Percentiles rank a stretch among this genome's conserved stretches.
phyloP scores from a whole-genome alignment of 1,284 basidiomycete species.

The Kwoniella shivajii region DNA sequence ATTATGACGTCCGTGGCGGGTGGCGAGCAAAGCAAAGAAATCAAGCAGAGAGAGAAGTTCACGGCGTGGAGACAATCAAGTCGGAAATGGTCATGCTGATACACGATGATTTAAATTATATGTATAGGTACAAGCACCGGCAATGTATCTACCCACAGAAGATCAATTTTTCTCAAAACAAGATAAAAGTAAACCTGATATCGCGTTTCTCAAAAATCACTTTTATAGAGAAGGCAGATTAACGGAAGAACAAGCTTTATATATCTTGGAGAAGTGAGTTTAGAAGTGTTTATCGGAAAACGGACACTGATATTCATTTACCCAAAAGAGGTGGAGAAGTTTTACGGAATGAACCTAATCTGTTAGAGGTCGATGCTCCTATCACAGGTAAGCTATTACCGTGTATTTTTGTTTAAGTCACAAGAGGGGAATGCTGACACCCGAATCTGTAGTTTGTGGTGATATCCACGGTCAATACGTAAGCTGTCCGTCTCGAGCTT shows the following conservation, averaged over 20 bases:
- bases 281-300: not conserved
- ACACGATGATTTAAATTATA: too few species aligned
- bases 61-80: too few species aligned
- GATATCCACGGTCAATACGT: slow-evolving; percentile 98
- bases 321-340: slow-evolving; percentile 66
- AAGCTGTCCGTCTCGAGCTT: slow-evolving; percentile 56
- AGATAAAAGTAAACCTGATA: slow-evolving; percentile 85
- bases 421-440: slow-evolving; percentile 9
- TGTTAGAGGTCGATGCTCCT: slow-evolving; percentile 89
- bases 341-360: slow-evolving; percentile 78
- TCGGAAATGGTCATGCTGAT: too few species aligned
- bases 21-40: not conserved
- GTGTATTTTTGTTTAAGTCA: slow-evolving; percentile 13
- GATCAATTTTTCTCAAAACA: slow-evolving; percentile 88
- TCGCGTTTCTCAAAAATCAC: slow-evolving; percentile 98
- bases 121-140: slow-evolving; percentile 89
- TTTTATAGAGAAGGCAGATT: slow-evolving; percentile 94
- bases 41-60: not conserved
- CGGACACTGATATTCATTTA: slow-evolving; percentile 6
- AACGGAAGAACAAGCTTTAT: slow-evolving; percentile 86
- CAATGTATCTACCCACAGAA: slow-evolving; percentile 86
- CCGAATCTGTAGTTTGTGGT: slow-evolving; percentile 69
- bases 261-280: slow-evolving; percentile 70
- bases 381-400: slow-evolving; percentile 73
- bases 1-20: not conserved